phyloP scores from a whole-genome alignment of 1,139 yeast genomes.

The Debaryomyces coudertii region DNA sequence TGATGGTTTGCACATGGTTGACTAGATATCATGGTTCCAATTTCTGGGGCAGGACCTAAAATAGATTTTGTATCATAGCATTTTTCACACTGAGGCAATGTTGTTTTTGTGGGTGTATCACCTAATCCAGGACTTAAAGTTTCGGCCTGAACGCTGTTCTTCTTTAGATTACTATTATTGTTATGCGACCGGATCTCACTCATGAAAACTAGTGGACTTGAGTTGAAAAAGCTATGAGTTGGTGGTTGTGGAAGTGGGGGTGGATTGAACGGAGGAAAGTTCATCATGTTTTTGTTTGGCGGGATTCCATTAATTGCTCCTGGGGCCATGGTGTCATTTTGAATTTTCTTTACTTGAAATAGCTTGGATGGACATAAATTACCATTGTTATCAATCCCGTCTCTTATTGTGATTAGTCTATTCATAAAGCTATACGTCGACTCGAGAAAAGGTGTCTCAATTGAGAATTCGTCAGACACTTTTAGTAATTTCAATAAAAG shows the following conservation, averaged over 20 bases:
- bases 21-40: background rate
- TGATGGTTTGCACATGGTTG: background rate
- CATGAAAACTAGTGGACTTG: constrained; percentile 13
- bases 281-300: constrained; percentile 32
- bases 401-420: constrained; percentile 17
- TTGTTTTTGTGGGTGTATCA: background rate
- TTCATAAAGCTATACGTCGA: constrained; percentile 19
- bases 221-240: constrained; percentile 11
- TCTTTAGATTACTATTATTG: constrained; percentile 5
- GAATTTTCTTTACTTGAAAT: constrained; percentile 18
- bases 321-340: constrained; percentile 14
- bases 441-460: constrained; percentile 19
- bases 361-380: constrained; percentile 16
- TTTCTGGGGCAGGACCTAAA: background rate
- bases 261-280: constrained; percentile 29
- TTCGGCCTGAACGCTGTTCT: background rate
- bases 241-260: constrained; percentile 24
- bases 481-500: constrained; percentile 17
- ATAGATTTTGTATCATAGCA: constrained; percentile 12
- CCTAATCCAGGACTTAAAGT: background rate
- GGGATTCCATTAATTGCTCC: constrained; percentile 23
- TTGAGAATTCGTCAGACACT: constrained; percentile 12
- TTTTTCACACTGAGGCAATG: constrained; percentile 4
- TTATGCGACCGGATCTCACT: constrained; percentile 10
- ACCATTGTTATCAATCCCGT: constrained; percentile 11